Evolutionary conservation across 805 yeast species (phyloP), one percentile per base, ranked within the genome.

Genomic region (Teunomyces cretensis): DNA sequence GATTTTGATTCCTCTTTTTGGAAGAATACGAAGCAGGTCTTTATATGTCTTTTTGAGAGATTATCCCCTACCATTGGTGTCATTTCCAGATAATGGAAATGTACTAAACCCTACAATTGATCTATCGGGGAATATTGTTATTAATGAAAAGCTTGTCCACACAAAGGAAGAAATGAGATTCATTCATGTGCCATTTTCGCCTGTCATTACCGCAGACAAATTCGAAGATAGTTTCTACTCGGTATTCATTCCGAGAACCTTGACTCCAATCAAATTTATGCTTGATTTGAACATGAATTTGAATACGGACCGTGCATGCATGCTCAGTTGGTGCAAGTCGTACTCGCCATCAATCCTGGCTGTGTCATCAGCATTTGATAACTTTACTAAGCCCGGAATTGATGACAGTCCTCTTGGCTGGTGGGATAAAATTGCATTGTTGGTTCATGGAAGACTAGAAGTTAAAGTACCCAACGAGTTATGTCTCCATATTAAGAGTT

Each of bases 291-390:
- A 68, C 11, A 73, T 81, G 17, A 50, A 62, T 6, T 72, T 82
- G 9, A 60, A 60, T 19, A 74, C 86, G 0, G 58, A 63, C 1
- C 57, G 68, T 14, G 75, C 84, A 2, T 76, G 84, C 13, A 64
- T 74, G 37, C 64, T 84, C 3, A 74, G 83, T 12, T 84, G 88
- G 88, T 78, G 86, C 40, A 79, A 81, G 46, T 72, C 87, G 0
- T 67, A 81, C 38, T 84, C 75, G 50, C 81, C 88, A 0, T 84
- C 83, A 2, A 64, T 81, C 30, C 75, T 75, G 56, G 75, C 83
- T 19, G 77, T 81, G 1, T 54, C 59, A 46, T 44, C 59, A 37
- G 72, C 76, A 0, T 62, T 72, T 38, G 74, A 70, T 40, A 72
- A 72, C 41, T 71, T 72, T 45, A 70, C 75, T n/a, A 72, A 72